Evolutionary conservation across 164 flowering plant species (phyloP).

Genomic region (Taxillus chinensis): DNA sequence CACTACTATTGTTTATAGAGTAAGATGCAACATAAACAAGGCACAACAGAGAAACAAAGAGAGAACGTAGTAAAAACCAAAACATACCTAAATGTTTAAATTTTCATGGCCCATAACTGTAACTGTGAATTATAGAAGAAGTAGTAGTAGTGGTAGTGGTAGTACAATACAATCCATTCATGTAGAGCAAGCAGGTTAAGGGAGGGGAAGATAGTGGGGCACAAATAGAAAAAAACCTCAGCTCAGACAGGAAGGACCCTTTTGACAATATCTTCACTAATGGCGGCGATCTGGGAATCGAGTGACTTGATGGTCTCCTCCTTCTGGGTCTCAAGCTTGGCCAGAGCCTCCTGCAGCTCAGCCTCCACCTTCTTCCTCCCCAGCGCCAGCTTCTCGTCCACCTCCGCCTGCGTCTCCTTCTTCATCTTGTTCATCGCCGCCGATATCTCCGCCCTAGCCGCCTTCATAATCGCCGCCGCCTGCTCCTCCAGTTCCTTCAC

Average conservation of each 20-base stretch:
- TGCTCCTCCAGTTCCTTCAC: slow-evolving; percentile 92
- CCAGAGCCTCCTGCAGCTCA: slow-evolving; percentile 77
- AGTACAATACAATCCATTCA: not conserved
- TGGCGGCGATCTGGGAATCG: slow-evolving; percentile 75
- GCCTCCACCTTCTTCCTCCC: slow-evolving; percentile 79
- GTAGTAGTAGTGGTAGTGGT: too few relatives aligned
- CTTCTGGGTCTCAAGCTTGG: slow-evolving; percentile 66
- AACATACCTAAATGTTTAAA: too few relatives aligned
- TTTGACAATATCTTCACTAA: slow-evolving; percentile 74
- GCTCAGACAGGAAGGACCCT: slow-evolving; percentile 66
- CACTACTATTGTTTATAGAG: too few relatives aligned
- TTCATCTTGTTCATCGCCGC: slow-evolving; percentile 87
- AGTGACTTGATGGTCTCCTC: slow-evolving; percentile 69
- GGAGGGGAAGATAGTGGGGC: not conserved
- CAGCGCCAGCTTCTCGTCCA: slow-evolving; percentile 61
- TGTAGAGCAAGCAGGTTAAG: not conserved
- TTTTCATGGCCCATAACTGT: too few relatives aligned
- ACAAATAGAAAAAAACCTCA: too few relatives aligned
- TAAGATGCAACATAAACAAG: too few relatives aligned
- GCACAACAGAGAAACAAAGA: too few relatives aligned
- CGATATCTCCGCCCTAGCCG: slow-evolving; percentile 88
- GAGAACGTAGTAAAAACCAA: too few relatives aligned
- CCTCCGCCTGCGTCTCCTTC: slow-evolving; percentile 77
- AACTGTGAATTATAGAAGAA: too few relatives aligned
- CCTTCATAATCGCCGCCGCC: slow-evolving; percentile 73